These are phyloP conservation scores for Magnusiomyces sp. DNA, from an alignment of 1,139 yeast species.

Conservation along the genomic window DNA sequence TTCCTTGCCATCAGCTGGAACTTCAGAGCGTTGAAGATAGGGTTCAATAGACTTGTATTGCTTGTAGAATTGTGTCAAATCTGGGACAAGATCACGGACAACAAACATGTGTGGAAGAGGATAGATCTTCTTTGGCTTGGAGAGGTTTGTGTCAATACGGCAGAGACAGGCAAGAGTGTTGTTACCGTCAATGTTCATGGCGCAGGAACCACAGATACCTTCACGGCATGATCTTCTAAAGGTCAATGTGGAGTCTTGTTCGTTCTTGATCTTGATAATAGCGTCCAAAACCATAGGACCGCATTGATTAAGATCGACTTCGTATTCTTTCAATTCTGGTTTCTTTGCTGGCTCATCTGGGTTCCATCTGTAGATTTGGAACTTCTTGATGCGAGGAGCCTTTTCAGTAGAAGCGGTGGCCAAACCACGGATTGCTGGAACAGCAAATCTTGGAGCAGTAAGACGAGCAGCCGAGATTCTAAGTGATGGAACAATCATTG, in stretches of 20 bases:
- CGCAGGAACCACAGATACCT: conserved; percentile 99
- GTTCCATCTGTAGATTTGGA: conserved; percentile 95
- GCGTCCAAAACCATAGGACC: conserved; percentile 99
- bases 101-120: conserved; percentile 98
- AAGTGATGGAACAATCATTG: conserved; percentile 7
- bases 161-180: conserved; percentile 96
- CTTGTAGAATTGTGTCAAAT: conserved; percentile 93
- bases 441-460: background rate
- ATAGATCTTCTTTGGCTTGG: conserved; percentile 77
- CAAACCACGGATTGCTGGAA: conserved; percentile 14
- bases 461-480: conserved; percentile 1
- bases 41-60: conserved; percentile 98
- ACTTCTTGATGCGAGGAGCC: conserved; percentile 59
- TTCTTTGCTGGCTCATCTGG: conserved; percentile 94
- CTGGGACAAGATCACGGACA: conserved; percentile 95
- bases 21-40: conserved; percentile 73
- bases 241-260: conserved; percentile 90
- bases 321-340: conserved; percentile 77
- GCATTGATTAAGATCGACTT: conserved; percentile 79
- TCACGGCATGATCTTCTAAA: conserved; percentile 98
- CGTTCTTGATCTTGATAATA: conserved; percentile 85
- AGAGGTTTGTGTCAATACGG: conserved; percentile 73
- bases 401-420: conserved; percentile 23
- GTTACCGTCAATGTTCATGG: conserved; percentile 97
- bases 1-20: conserved; percentile 88